A percentile compares a stretch with the other conserved stretches of the same genome.
phyloP scores from a whole-genome alignment of 2,329 filamentous ascomycete genomes.

The Hypocrella siamensis region DNA sequence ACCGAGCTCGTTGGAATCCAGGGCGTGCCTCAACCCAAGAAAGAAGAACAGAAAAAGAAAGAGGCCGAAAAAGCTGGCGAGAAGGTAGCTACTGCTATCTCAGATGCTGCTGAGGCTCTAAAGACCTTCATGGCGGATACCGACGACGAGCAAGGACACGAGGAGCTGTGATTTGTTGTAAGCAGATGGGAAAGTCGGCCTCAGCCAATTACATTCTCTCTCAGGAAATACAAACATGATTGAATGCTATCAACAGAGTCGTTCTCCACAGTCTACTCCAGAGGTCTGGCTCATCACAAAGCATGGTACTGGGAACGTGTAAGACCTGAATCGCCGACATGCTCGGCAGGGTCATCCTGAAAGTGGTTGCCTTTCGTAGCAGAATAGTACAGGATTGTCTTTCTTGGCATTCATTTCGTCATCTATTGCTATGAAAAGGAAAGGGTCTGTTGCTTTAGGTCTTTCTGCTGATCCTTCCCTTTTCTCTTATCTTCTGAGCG shows the following conservation, averaged over 20 bases:
- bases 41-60: slow-evolving; percentile 12
- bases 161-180: slow-evolving; percentile 33
- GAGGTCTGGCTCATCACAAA: too few relatives aligned
- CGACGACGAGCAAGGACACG: slow-evolving; percentile 41
- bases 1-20: slow-evolving; percentile 77
- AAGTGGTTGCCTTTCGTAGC: too few relatives aligned
- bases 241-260: too few relatives aligned
- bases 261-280: too few relatives aligned
- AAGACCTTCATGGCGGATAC: slow-evolving; percentile 37
- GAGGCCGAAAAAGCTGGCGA: slow-evolving; percentile 10
- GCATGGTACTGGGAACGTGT: too few relatives aligned
- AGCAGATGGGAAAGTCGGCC: background rate
- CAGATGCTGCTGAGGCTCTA: slow-evolving; percentile 16
- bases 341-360: too few relatives aligned
- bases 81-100: slow-evolving; percentile 7
- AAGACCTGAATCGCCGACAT: too few relatives aligned
- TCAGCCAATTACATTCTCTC: background rate
- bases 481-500: slow-evolving; percentile 22
- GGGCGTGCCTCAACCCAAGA: slow-evolving; percentile 39
- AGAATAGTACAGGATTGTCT: too few relatives aligned
- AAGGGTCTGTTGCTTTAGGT: slow-evolving; percentile 35
- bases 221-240: too few relatives aligned
- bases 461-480: slow-evolving; percentile 15
- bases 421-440: slow-evolving; percentile 26
- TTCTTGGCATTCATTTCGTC: background rate